A percentile compares a stretch with the other conserved stretches of the same genome.
These are phyloP conservation scores for Ramalina peruviana DNA, from an alignment of 495 filamentous ascomycete genomes.

Conservation along the genomic window DNA sequence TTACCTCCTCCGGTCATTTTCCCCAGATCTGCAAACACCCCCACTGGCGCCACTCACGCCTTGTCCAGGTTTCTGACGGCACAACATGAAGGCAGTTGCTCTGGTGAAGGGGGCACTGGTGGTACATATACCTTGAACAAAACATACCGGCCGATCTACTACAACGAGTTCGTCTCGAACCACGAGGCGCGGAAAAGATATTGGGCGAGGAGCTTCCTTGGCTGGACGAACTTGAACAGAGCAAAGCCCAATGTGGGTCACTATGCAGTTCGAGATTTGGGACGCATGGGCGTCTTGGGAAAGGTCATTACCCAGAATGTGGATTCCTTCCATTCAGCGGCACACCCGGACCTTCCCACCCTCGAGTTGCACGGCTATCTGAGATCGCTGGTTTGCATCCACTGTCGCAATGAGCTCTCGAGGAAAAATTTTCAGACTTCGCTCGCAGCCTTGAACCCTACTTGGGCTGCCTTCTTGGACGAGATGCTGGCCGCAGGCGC, in stretches of 20 bases:
- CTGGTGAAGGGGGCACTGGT: constrained; percentile 57
- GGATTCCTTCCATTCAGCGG: constrained; percentile 74
- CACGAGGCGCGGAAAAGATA: constrained; percentile 90
- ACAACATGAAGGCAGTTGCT: constrained; percentile 32
- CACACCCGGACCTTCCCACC: constrained; percentile 62
- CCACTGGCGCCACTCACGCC: constrained; percentile 61
- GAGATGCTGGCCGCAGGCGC: constrained; percentile 59
- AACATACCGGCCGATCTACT: constrained; percentile 83
- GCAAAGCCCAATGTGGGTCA: constrained; percentile 73
- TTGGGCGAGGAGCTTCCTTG: constrained; percentile 89
- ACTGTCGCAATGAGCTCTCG: constrained; percentile 51
- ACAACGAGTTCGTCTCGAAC: constrained; percentile 64
- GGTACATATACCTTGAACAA: constrained; percentile 89
- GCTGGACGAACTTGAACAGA: constrained; percentile 68
- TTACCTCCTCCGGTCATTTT: constrained; percentile 66
- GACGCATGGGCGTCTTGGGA: constrained; percentile 53
- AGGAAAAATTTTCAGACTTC: constrained; percentile 61
- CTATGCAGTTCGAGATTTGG: constrained; percentile 56
- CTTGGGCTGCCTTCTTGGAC: constrained; percentile 66
- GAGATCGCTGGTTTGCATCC: constrained; percentile 65
- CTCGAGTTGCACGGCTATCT: constrained; percentile 87
- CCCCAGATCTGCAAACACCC: constrained; percentile 52
- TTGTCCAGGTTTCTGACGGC: constrained; percentile 59
- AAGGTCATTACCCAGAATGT: constrained; percentile 91
- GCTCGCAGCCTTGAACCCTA: constrained; percentile 68